Conservation (phyloP, 345 rosid genomes). For the Syzygium aqueum region DNA sequence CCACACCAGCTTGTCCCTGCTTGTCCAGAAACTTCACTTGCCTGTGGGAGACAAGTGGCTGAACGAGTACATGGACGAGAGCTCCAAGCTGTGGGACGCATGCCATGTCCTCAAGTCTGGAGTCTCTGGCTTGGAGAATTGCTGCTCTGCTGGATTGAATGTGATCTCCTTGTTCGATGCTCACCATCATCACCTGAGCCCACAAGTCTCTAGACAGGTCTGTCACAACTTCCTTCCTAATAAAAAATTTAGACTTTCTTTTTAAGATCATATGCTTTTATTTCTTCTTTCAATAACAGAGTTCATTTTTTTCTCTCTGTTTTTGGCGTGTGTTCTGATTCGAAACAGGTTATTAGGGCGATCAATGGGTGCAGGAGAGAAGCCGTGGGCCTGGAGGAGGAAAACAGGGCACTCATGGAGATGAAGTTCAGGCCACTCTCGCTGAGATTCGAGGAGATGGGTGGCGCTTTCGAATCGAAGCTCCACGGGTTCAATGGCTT, state of each 20-base stretch:
- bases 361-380: conserved; percentile 69
- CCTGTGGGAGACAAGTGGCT: conserved; percentile 99
- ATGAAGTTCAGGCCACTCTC: conserved; percentile 58
- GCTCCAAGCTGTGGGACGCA: conserved; percentile 90
- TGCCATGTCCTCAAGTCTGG: conserved; percentile 82
- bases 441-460: conserved; percentile 54
- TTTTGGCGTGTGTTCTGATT: not conserved
- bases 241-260: not conserved
- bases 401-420: conserved; percentile 70
- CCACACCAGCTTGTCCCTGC: conserved; percentile 68
- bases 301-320: not conserved
- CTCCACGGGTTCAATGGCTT: conserved; percentile 92
- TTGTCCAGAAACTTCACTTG: conserved; percentile 80
- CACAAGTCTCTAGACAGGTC: conserved; percentile 78
- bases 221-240: not conserved
- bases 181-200: conserved; percentile 53
- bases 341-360: conserved; percentile 54
- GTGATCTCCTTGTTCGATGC: conserved; percentile 49
- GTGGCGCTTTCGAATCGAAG: conserved; percentile 53
- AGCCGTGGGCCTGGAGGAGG: conserved; percentile 74
- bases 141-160: conserved; percentile 58
- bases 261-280: not conserved
- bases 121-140: conserved; percentile 64
- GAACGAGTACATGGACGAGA: conserved; percentile 98
- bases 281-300: not conserved